phyloP scores from a whole-genome alignment of 192 early-diverging fungal species.

The Pilaira anomala region DNA sequence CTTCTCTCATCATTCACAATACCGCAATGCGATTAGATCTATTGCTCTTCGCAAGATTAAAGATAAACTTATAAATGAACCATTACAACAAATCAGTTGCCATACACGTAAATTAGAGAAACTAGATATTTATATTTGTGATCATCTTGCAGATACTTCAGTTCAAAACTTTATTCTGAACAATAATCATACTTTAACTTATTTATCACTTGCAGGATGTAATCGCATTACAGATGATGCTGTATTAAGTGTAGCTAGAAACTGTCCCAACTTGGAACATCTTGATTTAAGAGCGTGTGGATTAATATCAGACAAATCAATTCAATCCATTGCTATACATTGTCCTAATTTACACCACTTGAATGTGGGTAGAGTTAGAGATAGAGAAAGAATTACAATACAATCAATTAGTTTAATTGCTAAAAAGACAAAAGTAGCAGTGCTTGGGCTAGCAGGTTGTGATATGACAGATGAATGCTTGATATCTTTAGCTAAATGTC shows the following conservation, averaged over 20 bases:
- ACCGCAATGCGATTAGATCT: conserved; percentile 12
- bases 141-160: conserved; percentile 36
- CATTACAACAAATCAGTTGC: conserved; percentile 17
- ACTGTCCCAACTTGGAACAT: conserved; percentile 39
- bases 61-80: conserved; percentile 34
- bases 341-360: conserved; percentile 41
- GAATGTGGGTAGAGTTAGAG: conserved; percentile 51
- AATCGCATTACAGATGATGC: conserved; percentile 43
- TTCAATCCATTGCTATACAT: conserved; percentile 36
- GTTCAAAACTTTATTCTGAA: conserved; percentile 31
- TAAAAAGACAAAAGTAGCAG: conserved; percentile 39
- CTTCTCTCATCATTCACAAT: conserved; percentile 1
- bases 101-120: conserved; percentile 33
- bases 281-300: conserved; percentile 47
- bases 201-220: conserved; percentile 45
- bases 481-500: conserved; percentile 40
- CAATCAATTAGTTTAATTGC: conserved; percentile 45
- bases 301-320: conserved; percentile 42
- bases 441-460: conserved; percentile 50
- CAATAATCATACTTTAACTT: conserved; percentile 25
- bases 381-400: conserved; percentile 39
- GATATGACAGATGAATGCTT: conserved; percentile 47
- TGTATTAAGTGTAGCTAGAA: conserved; percentile 33
- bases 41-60: conserved; percentile 32
- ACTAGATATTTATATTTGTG: conserved; percentile 54